Evolutionary conservation across 73 alveolate species (phyloP).

Genomic region (Paramecium pentaurelia): DNA sequence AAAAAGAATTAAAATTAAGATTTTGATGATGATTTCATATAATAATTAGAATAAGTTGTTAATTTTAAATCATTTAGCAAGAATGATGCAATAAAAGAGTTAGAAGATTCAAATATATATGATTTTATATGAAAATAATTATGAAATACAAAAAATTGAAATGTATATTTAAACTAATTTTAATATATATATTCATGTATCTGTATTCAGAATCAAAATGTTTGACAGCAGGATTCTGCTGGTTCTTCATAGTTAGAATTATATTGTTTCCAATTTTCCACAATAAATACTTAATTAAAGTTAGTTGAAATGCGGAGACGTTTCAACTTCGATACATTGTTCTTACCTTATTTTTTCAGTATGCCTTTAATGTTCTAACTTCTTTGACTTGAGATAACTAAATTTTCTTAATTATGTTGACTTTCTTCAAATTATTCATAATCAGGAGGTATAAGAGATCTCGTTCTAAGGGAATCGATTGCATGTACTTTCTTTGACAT

Average conservation of each 20-base stretch:
- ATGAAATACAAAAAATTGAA: background rate
- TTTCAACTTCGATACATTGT: background rate
- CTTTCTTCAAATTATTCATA: background rate
- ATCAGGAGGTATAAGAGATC: slow-evolving; percentile 33
- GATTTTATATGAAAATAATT: background rate
- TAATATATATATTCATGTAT: background rate
- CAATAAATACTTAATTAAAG: background rate
- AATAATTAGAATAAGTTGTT: background rate
- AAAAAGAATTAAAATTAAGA: background rate
- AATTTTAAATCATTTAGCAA: background rate
- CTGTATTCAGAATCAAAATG: slow-evolving; percentile 15
- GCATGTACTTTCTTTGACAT: slow-evolving; percentile 20
- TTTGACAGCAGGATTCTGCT: background rate
- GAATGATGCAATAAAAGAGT: background rate
- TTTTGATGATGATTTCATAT: background rate
- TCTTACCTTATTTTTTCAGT: background rate
- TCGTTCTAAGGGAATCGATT: slow-evolving; percentile 23
- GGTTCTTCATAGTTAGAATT: slow-evolving; percentile 11
- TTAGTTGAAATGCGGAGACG: background rate
- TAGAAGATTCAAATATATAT: background rate
- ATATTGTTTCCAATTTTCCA: slow-evolving; percentile 18
- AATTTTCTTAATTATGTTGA: background rate
- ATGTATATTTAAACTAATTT: background rate
- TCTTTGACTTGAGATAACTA: background rate
- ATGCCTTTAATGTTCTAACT: background rate